phyloP scores from a whole-genome alignment of 2,329 filamentous ascomycete species.

The Sporothrix humicola region DNA sequence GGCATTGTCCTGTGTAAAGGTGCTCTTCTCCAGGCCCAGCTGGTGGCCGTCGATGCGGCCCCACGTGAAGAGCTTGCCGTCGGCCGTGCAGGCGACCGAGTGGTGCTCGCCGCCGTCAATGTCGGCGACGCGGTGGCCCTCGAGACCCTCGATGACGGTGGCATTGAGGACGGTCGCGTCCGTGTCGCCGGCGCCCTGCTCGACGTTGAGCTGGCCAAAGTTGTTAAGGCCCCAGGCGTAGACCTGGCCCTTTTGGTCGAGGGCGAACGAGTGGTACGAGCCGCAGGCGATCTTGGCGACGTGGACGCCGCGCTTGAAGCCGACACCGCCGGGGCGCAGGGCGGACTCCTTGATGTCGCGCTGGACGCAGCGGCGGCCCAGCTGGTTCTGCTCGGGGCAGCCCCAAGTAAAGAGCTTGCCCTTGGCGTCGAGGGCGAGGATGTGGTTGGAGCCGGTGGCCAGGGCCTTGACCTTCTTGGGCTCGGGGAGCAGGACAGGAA shows the following conservation, averaged over 20 bases:
- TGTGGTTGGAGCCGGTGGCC: constrained; percentile 72
- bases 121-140: constrained; percentile 65
- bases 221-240: constrained; percentile 88
- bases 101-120: constrained; percentile 76
- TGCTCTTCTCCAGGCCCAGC: constrained; percentile 61
- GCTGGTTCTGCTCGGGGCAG: constrained; percentile 69
- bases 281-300: constrained; percentile 70
- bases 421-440: constrained; percentile 69
- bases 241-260: constrained; percentile 72
- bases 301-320: constrained; percentile 58
- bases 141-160: constrained; percentile 68
- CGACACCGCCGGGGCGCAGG: constrained; percentile 45
- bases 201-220: constrained; percentile 75
- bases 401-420: constrained; percentile 74
- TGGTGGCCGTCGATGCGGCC: constrained; percentile 63
- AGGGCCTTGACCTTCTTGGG: constrained; percentile 70
- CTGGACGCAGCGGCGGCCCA: constrained; percentile 66
- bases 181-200: constrained; percentile 67
- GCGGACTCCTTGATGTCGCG: constrained; percentile 51
- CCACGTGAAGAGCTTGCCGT: constrained; percentile 65
- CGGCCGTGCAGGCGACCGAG: constrained; percentile 66
- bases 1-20: constrained; percentile 62
- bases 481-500: constrained; percentile 62
- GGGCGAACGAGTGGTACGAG: constrained; percentile 81
- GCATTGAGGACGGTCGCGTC: constrained; percentile 76